These are phyloP conservation scores for Schizochytrium sp. DNA, from an alignment of 108 stramenopile species.

Conservation along the genomic window DNA sequence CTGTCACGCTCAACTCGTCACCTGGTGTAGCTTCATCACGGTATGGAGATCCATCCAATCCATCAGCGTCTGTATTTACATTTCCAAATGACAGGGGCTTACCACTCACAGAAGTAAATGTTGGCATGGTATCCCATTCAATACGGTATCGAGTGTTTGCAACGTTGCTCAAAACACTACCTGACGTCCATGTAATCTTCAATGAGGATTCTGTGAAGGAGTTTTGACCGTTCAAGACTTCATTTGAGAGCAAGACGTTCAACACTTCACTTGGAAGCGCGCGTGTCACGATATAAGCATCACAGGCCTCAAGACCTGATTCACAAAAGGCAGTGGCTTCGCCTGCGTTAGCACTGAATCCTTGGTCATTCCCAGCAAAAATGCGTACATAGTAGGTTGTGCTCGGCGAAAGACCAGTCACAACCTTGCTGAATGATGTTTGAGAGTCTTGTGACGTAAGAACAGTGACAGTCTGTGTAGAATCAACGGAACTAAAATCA, in stretches of 20 bases:
- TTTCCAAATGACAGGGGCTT: not conserved
- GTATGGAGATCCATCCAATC: constrained; percentile 2
- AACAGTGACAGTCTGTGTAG: not conserved
- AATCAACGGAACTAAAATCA: not conserved
- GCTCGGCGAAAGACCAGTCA: constrained; percentile 72
- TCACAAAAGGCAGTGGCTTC: constrained; percentile 46
- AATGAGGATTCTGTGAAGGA: constrained; percentile 68
- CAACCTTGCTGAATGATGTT: constrained; percentile 63
- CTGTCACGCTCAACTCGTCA: not conserved
- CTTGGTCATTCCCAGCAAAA: constrained; percentile 69
- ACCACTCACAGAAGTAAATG: constrained; percentile 66
- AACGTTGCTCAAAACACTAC: constrained; percentile 73
- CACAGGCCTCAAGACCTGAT: constrained; percentile 7
- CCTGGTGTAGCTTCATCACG: constrained; percentile 10
- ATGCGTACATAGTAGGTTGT: constrained; percentile 75
- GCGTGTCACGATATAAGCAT: not conserved
- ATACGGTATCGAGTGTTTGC: constrained; percentile 72
- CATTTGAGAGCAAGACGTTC: constrained; percentile 16
- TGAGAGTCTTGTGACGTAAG: not conserved
- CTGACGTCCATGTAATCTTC: constrained; percentile 70
- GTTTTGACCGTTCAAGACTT: constrained; percentile 65
- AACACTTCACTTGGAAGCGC: not conserved
- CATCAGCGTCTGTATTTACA: not conserved
- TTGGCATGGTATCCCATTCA: constrained; percentile 71
- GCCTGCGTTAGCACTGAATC: constrained; percentile 67